Percentiles rank a stretch among this genome's conserved stretches.
Conservation (phyloP, 2,329 filamentous ascomycete species). For the Xylaria sp. region DNA sequence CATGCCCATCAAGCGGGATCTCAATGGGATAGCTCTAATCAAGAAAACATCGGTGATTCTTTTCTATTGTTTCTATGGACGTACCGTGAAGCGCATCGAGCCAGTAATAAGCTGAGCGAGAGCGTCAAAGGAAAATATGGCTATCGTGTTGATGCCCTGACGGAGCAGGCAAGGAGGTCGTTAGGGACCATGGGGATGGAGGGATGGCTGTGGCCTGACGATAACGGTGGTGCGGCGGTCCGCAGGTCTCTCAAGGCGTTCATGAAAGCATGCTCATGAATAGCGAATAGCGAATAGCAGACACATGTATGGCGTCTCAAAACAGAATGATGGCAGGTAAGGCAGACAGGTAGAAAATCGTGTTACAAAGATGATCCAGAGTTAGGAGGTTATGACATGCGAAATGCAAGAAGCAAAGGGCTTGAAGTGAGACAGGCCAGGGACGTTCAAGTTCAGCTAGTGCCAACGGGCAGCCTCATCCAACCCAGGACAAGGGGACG, state of each 20-base stretch:
- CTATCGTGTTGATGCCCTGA: constrained; percentile 12
- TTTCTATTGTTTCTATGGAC: constrained; percentile 3
- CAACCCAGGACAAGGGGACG: constrained; percentile 13
- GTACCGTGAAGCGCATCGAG: constrained; percentile 31
- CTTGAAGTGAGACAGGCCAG: constrained; percentile 1
- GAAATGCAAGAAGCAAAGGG: constrained; percentile 25
- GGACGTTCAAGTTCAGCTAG: constrained; percentile 21
- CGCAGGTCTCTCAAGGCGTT: constrained; percentile 1
- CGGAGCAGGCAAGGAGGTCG: constrained; percentile 14
- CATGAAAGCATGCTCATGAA: constrained; percentile 2
- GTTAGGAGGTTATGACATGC: constrained; percentile 12
- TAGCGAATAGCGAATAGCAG: too few species aligned
- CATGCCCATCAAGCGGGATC: neutral
- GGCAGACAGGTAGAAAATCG: neutral
- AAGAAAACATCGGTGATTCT: too few species aligned
- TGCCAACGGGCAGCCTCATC: constrained; percentile 23
- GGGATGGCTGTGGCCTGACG: constrained; percentile 3
- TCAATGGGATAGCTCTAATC: neutral
- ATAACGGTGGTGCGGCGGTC: constrained; percentile 3
- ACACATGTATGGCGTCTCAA: neutral
- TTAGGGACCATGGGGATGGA: constrained; percentile 17
- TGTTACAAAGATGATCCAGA: constrained; percentile 1
- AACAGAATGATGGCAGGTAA: neutral
- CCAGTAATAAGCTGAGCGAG: neutral
- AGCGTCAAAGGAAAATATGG: neutral